phyloP scores from a whole-genome alignment of 495 filamentous ascomycete species.

The Penicillium salamii region DNA sequence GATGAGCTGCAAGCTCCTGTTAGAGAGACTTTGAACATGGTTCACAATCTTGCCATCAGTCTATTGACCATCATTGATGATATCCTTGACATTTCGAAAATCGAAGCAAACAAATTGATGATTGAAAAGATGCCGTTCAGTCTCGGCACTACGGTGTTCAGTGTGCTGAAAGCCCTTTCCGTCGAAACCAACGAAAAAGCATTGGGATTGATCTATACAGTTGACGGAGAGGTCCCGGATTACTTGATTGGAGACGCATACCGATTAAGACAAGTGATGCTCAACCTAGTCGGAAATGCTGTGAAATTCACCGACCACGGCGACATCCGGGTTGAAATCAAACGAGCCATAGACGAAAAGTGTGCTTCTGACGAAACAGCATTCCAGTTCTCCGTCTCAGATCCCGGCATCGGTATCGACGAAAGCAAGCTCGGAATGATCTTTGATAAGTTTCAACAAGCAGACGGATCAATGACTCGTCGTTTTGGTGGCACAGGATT shows the following conservation, averaged over 20 bases:
- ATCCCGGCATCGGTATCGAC: conserved; percentile 81
- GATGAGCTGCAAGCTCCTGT: conserved; percentile 65
- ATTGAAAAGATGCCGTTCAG: conserved; percentile 67
- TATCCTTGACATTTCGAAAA: conserved; percentile 80
- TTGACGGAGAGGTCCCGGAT: conserved; percentile 44
- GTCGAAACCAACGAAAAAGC: conserved; percentile 85
- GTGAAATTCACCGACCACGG: conserved; percentile 82
- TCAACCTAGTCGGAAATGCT: conserved; percentile 77
- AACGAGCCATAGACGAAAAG: conserved; percentile 54
- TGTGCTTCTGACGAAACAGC: conserved; percentile 37
- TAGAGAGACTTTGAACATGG: conserved; percentile 91
- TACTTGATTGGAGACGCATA: conserved; percentile 66
- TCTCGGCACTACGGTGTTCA: conserved; percentile 48
- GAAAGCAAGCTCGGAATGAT: conserved; percentile 66
- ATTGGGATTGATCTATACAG: conserved; percentile 51
- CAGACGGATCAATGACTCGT: conserved; percentile 88
- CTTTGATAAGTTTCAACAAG: conserved; percentile 83
- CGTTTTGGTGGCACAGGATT: conserved; percentile 77
- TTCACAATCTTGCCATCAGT: conserved; percentile 80
- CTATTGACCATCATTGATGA: conserved; percentile 82
- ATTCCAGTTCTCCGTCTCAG: conserved; percentile 58
- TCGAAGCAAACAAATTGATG: conserved; percentile 76
- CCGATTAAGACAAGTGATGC: conserved; percentile 73
- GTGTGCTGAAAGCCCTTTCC: conserved; percentile 61
- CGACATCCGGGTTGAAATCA: conserved; percentile 53